Evolutionary conservation across 2,329 filamentous ascomycete genomes (phyloP).

Genomic region (Diaporthe sp.): DNA sequence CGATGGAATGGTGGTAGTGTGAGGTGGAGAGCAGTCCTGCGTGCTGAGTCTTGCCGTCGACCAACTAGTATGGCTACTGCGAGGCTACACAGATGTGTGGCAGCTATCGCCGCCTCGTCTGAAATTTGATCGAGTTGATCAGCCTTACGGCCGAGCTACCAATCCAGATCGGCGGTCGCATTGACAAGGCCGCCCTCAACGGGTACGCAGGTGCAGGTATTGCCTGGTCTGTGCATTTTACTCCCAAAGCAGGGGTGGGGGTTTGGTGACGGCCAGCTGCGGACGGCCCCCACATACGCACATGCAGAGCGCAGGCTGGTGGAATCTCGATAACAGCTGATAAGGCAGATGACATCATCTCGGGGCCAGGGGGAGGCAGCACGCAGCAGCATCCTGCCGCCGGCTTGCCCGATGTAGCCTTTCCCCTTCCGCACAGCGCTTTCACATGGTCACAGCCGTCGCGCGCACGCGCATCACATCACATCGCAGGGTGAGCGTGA

Average conservation of each 20-base stretch:
- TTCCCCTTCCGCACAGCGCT: constrained; percentile 5
- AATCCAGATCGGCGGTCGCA: constrained; percentile 21
- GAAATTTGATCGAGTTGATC: constrained; percentile 19
- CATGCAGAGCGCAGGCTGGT: neutral
- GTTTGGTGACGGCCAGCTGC: neutral
- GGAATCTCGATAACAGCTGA: constrained; percentile 13
- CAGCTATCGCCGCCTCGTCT: neutral
- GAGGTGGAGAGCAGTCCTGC: neutral
- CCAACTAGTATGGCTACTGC: neutral
- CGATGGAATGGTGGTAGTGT: constrained; percentile 22
- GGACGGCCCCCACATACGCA: constrained; percentile 4
- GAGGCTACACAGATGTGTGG: neutral
- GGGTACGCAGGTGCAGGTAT: neutral
- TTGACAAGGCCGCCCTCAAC: neutral
- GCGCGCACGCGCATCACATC: constrained; percentile 7
- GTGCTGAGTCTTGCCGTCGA: neutral
- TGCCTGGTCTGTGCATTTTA: constrained; percentile 22
- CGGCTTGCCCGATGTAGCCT: constrained; percentile 12
- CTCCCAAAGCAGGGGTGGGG: neutral
- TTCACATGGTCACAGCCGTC: constrained; percentile 11
- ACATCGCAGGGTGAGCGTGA: neutral
- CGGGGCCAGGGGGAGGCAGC: neutral
- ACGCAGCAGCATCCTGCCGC: neutral
- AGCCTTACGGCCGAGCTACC: constrained; percentile 28
- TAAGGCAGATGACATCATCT: constrained; percentile 18